Evolutionary conservation across 1,284 basidiomycete species (phyloP).

Genomic region (Moesziomyces antarcticus): DNA sequence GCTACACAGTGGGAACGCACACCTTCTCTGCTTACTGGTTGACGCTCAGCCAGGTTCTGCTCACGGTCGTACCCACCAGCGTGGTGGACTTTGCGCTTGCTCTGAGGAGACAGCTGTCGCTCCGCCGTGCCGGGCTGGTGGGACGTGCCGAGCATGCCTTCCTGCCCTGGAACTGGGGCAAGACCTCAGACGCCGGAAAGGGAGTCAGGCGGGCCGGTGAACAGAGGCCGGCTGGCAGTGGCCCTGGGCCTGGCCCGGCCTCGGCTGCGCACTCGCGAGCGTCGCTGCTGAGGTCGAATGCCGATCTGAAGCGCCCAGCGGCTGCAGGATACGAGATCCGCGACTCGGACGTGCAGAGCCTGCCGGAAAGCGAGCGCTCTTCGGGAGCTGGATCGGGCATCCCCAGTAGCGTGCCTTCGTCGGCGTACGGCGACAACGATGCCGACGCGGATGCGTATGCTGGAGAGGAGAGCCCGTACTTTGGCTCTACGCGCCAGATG

Average conservation of each 20-base stretch:
- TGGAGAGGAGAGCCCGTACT: slow-evolving; percentile 42
- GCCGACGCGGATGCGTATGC: slow-evolving; percentile 28
- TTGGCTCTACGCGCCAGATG: slow-evolving; percentile 20
- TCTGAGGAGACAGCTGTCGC: slow-evolving; percentile 38
- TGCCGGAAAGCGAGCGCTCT: slow-evolving; percentile 44
- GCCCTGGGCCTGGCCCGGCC: slow-evolving; percentile 52
- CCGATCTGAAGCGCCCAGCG: slow-evolving; percentile 15
- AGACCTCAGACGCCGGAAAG: slow-evolving; percentile 1
- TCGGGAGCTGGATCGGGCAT: slow-evolving; percentile 49
- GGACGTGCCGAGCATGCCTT: slow-evolving; percentile 49
- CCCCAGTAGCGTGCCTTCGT: slow-evolving; percentile 50
- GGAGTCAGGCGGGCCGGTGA: slow-evolving; percentile 4
- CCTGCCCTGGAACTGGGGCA: slow-evolving; percentile 39
- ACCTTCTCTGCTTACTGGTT: slow-evolving; percentile 42
- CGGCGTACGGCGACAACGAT: slow-evolving; percentile 48
- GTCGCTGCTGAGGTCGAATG: slow-evolving; percentile 17
- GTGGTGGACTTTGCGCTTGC: slow-evolving; percentile 39
- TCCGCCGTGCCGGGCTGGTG: slow-evolving; percentile 38
- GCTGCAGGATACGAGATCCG: slow-evolving; percentile 36
- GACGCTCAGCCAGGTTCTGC: slow-evolving; percentile 36
- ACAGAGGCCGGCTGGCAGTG: slow-evolving; percentile 7
- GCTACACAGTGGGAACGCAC: slow-evolving; percentile 43
- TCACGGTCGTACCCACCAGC: slow-evolving; percentile 39
- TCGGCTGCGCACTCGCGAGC: slow-evolving; percentile 48
- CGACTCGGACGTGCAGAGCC: slow-evolving; percentile 40